Evolutionary conservation across 345 rosid species (phyloP).

Genomic region (Conringia planisiliqua): DNA sequence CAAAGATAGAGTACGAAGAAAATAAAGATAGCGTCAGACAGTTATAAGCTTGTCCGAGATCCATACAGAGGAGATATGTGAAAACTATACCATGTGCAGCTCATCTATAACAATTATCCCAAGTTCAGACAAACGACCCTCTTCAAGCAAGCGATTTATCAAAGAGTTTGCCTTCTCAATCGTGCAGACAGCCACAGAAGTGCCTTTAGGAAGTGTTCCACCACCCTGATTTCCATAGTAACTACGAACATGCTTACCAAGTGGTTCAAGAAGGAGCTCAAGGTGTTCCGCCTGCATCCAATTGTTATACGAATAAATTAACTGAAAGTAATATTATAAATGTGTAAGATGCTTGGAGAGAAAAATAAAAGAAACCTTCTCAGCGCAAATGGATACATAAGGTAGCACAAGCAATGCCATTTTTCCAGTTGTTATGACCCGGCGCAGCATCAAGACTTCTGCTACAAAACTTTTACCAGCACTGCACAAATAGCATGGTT

Average conservation of each 20-base stretch:
- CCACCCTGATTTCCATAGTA: conserved; percentile 97
- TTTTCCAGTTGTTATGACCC: conserved; percentile 76
- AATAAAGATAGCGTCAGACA: conserved; percentile 20
- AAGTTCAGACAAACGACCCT: conserved; percentile 89
- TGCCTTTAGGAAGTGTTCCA: conserved; percentile 93
- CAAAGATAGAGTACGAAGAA: conserved; percentile 5
- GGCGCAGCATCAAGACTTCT: conserved; percentile 91
- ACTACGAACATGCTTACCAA: conserved; percentile 87
- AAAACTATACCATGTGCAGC: conserved; percentile 77
- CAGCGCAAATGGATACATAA: conserved; percentile 92
- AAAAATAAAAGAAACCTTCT: conserved; percentile 58
- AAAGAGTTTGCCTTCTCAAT: conserved; percentile 97
- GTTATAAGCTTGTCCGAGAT: conserved; percentile 15
- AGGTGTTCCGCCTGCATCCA: conserved; percentile 82
- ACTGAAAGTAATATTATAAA: conserved; percentile 11
- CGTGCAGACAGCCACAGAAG: conserved; percentile 96
- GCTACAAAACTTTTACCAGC: conserved; percentile 99
- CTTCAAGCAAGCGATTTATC: conserved; percentile 86
- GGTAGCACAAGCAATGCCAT: conserved; percentile 93
- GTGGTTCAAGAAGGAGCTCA: conserved; percentile 86
- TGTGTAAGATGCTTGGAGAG: conserved; percentile 9
- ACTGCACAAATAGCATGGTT: conserved; percentile 39
- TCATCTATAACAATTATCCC: conserved; percentile 97
- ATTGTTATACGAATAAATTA: conserved; percentile 7
- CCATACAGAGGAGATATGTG: conserved; percentile 8